phyloP scores from a whole-genome alignment of 2,329 filamentous ascomycete species.

The Aspergillus hiratsukae region DNA sequence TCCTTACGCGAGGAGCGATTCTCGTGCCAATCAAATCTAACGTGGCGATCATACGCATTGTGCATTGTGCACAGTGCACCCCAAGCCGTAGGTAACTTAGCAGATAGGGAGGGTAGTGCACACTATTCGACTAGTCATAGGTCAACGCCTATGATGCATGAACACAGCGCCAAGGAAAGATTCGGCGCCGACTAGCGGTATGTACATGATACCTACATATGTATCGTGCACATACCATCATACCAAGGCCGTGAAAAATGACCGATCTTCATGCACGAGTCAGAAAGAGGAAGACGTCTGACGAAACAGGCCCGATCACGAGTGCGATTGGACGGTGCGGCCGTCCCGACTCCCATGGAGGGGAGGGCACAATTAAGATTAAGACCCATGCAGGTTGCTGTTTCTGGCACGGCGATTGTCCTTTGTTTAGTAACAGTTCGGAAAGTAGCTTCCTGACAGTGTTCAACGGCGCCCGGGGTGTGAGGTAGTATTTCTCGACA shows the following conservation, averaged over 20 bases:
- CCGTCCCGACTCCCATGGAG: not conserved
- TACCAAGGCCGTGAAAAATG: constrained; percentile 4
- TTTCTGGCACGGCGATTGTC: constrained; percentile 2
- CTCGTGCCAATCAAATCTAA: constrained; percentile 10
- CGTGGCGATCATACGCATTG: constrained; percentile 4
- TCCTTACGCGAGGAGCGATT: constrained; percentile 6
- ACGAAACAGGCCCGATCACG: not conserved
- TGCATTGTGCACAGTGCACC: not conserved
- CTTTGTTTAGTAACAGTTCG: constrained; percentile 2
- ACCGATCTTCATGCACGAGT: constrained; percentile 13
- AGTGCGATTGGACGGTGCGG: not conserved
- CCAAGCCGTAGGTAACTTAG: not conserved
- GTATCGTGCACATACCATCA: constrained; percentile 4
- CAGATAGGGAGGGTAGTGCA: not conserved
- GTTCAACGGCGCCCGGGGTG: not conserved
- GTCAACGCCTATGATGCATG: not conserved
- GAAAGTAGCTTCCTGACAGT: not conserved
- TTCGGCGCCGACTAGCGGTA: not conserved
- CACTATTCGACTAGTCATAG: not conserved
- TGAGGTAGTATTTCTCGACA: not conserved
- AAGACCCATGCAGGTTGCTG: constrained; percentile 4
- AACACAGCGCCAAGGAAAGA: constrained; percentile 5
- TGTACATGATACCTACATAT: not conserved
- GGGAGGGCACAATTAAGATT: constrained; percentile 3
- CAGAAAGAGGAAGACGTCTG: constrained; percentile 10